A percentile compares a stretch with the other conserved stretches of the same genome.
Evolutionary conservation across 1,284 basidiomycete species (phyloP).

Genomic region (Trichosporon coremiiforme): DNA sequence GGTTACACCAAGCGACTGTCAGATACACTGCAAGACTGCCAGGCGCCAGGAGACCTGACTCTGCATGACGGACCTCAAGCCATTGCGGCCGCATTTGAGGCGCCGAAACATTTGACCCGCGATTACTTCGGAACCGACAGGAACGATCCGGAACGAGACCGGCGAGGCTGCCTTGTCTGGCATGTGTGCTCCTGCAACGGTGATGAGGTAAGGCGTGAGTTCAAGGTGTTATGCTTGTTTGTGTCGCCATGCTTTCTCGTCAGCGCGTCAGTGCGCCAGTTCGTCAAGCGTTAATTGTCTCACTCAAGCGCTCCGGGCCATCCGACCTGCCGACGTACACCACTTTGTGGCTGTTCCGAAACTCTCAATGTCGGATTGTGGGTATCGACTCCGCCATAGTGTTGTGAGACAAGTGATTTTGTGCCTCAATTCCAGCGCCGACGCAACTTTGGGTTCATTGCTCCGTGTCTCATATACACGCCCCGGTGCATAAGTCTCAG

Average conservation of each 20-base stretch:
- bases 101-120: not conserved
- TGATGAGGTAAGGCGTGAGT: constrained; percentile 12
- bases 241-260: constrained; percentile 5
- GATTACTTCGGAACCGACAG: constrained; percentile 8
- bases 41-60: not conserved
- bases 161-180: not conserved
- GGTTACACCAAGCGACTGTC: no score
- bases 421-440: not conserved
- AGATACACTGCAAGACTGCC: no score
- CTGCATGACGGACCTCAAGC: no score
- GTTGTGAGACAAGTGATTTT: not conserved
- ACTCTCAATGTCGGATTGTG: not conserved
- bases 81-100: not conserved
- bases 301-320: no score
- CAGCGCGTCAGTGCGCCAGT: not conserved
- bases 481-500: constrained; percentile 1
- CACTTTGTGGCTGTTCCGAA: not conserved
- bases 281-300: not conserved
- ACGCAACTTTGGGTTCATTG: not conserved
- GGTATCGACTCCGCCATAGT: not conserved
- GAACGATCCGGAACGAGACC: not conserved
- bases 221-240: constrained; percentile 6
- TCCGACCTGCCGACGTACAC: no score
- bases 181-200: not conserved
- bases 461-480: not conserved